Percentiles rank a stretch among this genome's conserved stretches.
Evolutionary conservation across 1,284 basidiomycete genomes (phyloP).

Genomic region (Porodaedalea pini): DNA sequence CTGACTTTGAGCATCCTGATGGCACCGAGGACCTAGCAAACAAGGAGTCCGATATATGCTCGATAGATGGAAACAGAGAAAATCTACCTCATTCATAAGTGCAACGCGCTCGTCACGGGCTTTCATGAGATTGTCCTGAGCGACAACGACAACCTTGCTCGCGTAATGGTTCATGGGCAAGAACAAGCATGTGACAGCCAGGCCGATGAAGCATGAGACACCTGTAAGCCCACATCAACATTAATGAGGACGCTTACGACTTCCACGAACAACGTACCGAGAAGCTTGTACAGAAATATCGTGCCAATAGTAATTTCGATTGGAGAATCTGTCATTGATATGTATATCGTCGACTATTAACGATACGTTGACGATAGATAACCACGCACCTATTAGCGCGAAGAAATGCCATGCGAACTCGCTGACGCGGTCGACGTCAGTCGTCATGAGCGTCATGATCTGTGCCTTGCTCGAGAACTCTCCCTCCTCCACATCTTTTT

Average conservation of each 20-base stretch:
- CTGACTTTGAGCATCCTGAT: slow-evolving; percentile 89
- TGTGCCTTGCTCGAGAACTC: slow-evolving; percentile 88
- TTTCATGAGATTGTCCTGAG: slow-evolving; percentile 90
- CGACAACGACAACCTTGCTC: slow-evolving; percentile 77
- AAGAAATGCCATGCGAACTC: slow-evolving; percentile 83
- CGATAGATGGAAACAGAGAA: neutral
- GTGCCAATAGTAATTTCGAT: slow-evolving; percentile 82
- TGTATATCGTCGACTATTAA: too few relatives aligned
- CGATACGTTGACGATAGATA: slow-evolving; percentile 22
- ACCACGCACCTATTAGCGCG: slow-evolving; percentile 50
- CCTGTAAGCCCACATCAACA: slow-evolving; percentile 30
- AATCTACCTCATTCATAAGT: slow-evolving; percentile 84
- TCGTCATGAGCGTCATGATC: slow-evolving; percentile 85
- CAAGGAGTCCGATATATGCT: neutral
- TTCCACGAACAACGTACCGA: slow-evolving; percentile 47
- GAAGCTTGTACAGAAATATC: slow-evolving; percentile 74
- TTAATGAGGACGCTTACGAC: neutral
- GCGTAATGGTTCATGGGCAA: slow-evolving; percentile 86
- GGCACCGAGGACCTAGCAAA: slow-evolving; percentile 68
- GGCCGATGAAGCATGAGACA: slow-evolving; percentile 75
- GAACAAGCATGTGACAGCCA: slow-evolving; percentile 80
- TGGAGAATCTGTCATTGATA: slow-evolving; percentile 61
- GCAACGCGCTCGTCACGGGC: slow-evolving; percentile 85
- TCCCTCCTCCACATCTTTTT: slow-evolving; percentile 57
- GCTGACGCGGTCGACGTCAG: slow-evolving; percentile 86